Base-by-base conservation (phyloP, 257 asterid species). In the Gentiana macrophylla region DNA sequence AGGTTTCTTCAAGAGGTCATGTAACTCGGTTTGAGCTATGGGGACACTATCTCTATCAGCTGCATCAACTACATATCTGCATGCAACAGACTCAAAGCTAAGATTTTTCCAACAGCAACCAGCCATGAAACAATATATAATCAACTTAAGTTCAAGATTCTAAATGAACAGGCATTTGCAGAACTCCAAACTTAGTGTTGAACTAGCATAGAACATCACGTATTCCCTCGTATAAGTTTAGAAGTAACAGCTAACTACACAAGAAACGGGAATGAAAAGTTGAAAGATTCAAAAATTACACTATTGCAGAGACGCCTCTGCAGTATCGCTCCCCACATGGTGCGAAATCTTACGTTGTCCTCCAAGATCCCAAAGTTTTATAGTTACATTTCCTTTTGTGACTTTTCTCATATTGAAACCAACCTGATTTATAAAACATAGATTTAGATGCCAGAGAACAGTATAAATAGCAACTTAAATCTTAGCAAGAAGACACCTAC, bases 241-340 rank as follows among this genome's bases (percentile, higher is more conserved):
- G 33, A 49, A 37, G 1, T 4, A 35, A 37, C 2, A 5, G 7
- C 47, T 32, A 55, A 45, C n/a, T 8, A 55, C 8, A 4, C 4
- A 57, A 13, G n/a, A 57, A 57, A 57, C 2, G 6, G 24, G 9
- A 57, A 2, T 46, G 35, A 36, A 3, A 45, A 12, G 46, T 46
- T 8, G 3, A 34, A 54, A 45, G 67, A 37, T 51, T 13, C 4
- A 56, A 36, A 66, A 35, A 55, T 82, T 86, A 90, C 98, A 86
- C 43, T 57, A 90, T 90, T 33, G 94, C 96, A 32, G 95, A 71
- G 83, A 84, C 98, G 52, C 98, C 96, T 11, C 98, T 91, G 59
- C 98, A 90, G 48, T 90, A 90, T 35, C 95, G 96, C 75, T 90
- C 98, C 98, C 98, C 98, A 90, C 98, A 86, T 90, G 47, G 95